Evolutionary conservation across 352 stramenopile genomes (phyloP).

Genomic region (Globisporangium nagaii): DNA sequence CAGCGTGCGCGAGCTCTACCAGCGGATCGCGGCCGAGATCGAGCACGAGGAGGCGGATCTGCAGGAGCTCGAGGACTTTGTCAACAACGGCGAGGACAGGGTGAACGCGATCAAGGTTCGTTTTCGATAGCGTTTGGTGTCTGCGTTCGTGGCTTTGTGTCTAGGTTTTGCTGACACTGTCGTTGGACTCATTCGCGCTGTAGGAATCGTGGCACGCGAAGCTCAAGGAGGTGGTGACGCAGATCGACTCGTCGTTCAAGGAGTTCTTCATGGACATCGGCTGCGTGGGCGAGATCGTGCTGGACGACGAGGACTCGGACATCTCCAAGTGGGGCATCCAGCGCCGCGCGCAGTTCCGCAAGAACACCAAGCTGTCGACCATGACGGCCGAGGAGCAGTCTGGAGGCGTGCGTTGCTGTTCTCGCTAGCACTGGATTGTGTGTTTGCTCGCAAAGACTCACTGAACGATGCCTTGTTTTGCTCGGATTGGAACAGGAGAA

Average conservation of each 20-base stretch:
- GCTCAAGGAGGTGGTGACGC: slow-evolving; percentile 60
- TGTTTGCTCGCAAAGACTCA: background rate
- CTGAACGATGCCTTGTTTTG: slow-evolving; percentile 2
- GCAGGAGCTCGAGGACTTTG: slow-evolving; percentile 51
- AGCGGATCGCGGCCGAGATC: slow-evolving; percentile 64
- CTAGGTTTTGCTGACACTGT: background rate
- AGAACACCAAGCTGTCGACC: slow-evolving; percentile 74
- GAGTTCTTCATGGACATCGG: slow-evolving; percentile 85
- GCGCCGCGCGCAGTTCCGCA: slow-evolving; percentile 79
- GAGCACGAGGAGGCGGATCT: slow-evolving; percentile 51
- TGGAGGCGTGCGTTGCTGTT: slow-evolving; percentile 53
- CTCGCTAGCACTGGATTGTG: too few relatives aligned
- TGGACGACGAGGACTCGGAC: slow-evolving; percentile 74
- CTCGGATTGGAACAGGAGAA: slow-evolving; percentile 54
- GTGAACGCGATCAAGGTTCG: slow-evolving; percentile 73
- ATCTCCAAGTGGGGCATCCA: slow-evolving; percentile 87
- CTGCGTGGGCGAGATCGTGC: slow-evolving; percentile 76
- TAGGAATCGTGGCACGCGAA: slow-evolving; percentile 64
- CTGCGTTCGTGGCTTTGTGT: background rate
- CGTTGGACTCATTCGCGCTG: too few relatives aligned
- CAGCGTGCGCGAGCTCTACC: slow-evolving; percentile 68
- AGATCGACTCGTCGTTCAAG: slow-evolving; percentile 81
- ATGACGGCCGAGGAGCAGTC: slow-evolving; percentile 87
- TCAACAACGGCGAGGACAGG: slow-evolving; percentile 53
- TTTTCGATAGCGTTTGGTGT: background rate